Conservation (phyloP, 164 flowering plant species). For the Nelumbo lutea region DNA sequence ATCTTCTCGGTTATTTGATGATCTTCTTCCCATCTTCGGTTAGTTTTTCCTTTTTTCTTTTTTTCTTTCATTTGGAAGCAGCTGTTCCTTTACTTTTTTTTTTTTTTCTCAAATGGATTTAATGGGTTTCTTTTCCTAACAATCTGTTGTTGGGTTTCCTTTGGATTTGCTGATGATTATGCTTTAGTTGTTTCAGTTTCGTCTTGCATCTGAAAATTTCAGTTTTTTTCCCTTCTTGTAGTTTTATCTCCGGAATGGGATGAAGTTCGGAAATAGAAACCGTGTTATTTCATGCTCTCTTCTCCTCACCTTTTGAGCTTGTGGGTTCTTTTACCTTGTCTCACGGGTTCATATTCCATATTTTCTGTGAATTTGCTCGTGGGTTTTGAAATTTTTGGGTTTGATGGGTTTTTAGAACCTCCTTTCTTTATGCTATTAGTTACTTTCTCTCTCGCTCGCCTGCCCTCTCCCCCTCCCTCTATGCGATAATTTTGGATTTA, state of each 20-base stretch:
- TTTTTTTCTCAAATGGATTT: too few species aligned
- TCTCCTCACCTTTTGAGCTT: too few species aligned
- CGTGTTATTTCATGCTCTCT: too few species aligned
- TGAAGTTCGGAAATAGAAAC: too few species aligned
- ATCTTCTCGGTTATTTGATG: background rate
- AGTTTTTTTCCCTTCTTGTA: too few species aligned
- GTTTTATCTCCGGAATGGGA: too few species aligned
- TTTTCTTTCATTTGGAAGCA: background rate
- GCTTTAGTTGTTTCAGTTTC: too few species aligned
- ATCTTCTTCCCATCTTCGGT: too few species aligned
- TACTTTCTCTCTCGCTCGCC: too few species aligned
- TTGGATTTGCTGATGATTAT: background rate
- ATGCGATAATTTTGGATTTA: background rate
- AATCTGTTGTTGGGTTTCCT: conserved; percentile 6
- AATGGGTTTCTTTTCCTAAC: background rate
- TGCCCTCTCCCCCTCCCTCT: too few species aligned
- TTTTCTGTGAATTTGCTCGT: conserved; percentile 4
- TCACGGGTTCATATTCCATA: background rate
- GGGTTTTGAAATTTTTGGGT: background rate
- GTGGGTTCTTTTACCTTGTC: background rate
- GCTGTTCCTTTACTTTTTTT: background rate
- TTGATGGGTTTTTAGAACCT: background rate
- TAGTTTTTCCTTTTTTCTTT: conserved; percentile 5
- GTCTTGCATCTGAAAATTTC: too few species aligned
- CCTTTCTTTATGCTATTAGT: too few species aligned